phyloP scores from a whole-genome alignment of 2,329 filamentous ascomycete species.

The Trichoderma simmonsii region DNA sequence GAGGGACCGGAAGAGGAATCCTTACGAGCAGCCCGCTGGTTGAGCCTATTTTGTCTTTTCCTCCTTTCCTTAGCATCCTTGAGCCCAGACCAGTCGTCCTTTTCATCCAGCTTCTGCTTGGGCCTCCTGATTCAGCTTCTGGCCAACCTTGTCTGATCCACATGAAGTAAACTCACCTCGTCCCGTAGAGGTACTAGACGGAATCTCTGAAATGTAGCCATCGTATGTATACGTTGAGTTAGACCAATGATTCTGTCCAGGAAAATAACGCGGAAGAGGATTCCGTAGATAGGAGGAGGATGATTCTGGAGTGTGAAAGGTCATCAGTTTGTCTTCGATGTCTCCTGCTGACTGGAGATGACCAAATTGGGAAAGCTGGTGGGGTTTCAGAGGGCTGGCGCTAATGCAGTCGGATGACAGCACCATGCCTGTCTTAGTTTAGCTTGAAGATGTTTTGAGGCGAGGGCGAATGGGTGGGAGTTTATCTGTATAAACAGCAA shows the following conservation, averaged over 20 bases:
- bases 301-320: not conserved
- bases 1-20: not conserved
- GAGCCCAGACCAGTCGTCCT: slow-evolving; percentile 23
- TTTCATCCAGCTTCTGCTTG: slow-evolving; percentile 9
- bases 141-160: not conserved
- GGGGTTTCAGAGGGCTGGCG: not conserved
- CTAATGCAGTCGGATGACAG: slow-evolving; percentile 15
- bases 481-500: not conserved
- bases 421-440: not conserved
- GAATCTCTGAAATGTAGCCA: slow-evolving; percentile 24
- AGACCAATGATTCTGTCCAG: not conserved
- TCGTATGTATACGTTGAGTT: not conserved
- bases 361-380: slow-evolving; percentile 2
- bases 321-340: not conserved
- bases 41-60: slow-evolving; percentile 24
- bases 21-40: slow-evolving; percentile 23
- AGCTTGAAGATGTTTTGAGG: not conserved
- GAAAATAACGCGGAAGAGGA: not conserved
- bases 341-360: slow-evolving; percentile 7
- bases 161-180: slow-evolving; percentile 17
- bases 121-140: not conserved
- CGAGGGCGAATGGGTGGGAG: not conserved
- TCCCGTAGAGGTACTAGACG: slow-evolving; percentile 23
- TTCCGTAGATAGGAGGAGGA: not conserved
- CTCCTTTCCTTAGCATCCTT: slow-evolving; percentile 23